Percentiles rank a stretch among this genome's conserved stretches.
These are phyloP conservation scores for Posidonia oceanica DNA, from an alignment of 116 monocot species.

Conservation along the genomic window DNA sequence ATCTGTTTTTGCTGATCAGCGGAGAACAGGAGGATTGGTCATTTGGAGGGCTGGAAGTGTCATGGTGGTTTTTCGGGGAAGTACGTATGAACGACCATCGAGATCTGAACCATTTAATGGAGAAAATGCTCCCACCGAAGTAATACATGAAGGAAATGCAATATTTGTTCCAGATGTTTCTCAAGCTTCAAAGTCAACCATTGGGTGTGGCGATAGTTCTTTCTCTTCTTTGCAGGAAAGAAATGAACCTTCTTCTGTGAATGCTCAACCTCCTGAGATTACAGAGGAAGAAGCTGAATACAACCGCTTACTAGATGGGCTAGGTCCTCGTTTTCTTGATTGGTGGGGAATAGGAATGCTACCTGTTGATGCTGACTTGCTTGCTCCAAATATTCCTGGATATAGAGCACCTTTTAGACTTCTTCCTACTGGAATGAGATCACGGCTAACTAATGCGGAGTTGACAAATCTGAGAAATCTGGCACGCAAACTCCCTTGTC, in stretches of 20 bases:
- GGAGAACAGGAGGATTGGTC: conserved; percentile 88
- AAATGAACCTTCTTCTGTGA: conserved; percentile 9
- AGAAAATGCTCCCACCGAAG: conserved; percentile 11
- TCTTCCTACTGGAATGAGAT: conserved; percentile 89
- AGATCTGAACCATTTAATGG: conserved; percentile 21
- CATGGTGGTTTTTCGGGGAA: conserved; percentile 90
- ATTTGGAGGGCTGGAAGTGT: conserved; percentile 98
- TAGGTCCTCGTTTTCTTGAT: conserved; percentile 93
- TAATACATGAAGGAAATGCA: conserved; percentile 25
- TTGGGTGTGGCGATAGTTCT: conserved; percentile 17
- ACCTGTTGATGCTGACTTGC: conserved; percentile 91
- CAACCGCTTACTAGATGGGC: conserved; percentile 58
- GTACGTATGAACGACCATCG: conserved; percentile 46
- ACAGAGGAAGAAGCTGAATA: conserved; percentile 84
- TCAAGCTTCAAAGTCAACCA: conserved; percentile 13
- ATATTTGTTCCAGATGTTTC: conserved; percentile 70
- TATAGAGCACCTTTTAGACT: conserved; percentile 82
- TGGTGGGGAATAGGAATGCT: conserved; percentile 97
- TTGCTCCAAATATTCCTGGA: conserved; percentile 75
- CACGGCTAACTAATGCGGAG: conserved; percentile 81
- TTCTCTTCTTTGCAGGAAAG: conserved; percentile 11
- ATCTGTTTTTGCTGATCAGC: conserved; percentile 33
- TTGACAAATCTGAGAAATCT: conserved; percentile 87
- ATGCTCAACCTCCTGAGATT: conserved; percentile 24
- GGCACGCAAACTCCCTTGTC: conserved; percentile 73